Conservation (phyloP, 148 eudicot genomes). For the Chenopodium quinoa region DNA sequence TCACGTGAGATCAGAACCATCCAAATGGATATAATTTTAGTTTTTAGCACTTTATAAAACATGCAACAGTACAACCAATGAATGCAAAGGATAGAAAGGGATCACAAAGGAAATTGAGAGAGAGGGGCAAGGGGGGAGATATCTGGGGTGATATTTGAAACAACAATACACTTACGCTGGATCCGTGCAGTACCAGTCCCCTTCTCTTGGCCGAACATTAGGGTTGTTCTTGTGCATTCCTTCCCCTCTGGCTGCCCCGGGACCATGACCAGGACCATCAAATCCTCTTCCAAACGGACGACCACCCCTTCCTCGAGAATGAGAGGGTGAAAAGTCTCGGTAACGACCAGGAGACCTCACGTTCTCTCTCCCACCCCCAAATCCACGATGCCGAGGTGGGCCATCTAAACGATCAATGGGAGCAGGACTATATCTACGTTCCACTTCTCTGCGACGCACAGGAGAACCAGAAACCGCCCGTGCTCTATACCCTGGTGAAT, state of each 20-base stretch:
- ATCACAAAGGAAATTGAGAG: neutral
- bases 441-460: constrained; percentile 67
- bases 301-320: constrained; percentile 72
- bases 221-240: constrained; percentile 60
- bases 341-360: constrained; percentile 57
- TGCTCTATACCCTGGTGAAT: constrained; percentile 81
- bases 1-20: neutral
- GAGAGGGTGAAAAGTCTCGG: constrained; percentile 72
- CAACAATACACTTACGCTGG: constrained; percentile 56
- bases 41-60: neutral
- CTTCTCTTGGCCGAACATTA: constrained; percentile 90
- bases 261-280: constrained; percentile 59
- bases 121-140: neutral
- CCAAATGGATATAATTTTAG: neutral
- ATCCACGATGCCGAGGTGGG: constrained; percentile 60
- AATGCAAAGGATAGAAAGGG: neutral
- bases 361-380: constrained; percentile 56
- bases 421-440: constrained; percentile 67
- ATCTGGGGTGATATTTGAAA: neutral
- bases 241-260: constrained; percentile 54
- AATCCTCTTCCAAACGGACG: constrained; percentile 61
- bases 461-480: constrained; percentile 88
- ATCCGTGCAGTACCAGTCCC: constrained; percentile 88
- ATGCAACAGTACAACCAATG: neutral
- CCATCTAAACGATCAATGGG: constrained; percentile 52